Evolutionary conservation across 805 yeast genomes (phyloP).

Genomic region (Lachancea dasiensis): DNA sequence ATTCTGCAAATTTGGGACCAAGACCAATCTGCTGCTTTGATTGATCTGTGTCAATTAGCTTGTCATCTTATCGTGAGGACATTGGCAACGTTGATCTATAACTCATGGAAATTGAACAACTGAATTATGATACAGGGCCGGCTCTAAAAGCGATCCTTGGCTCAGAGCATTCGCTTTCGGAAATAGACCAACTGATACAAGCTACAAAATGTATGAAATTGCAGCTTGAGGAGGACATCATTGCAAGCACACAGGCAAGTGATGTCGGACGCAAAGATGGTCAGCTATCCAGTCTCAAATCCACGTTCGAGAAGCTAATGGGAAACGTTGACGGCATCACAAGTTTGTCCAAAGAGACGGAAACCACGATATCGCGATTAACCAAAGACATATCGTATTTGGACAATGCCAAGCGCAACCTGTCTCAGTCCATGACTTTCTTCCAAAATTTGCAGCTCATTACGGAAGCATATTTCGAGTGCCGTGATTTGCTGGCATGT

Average conservation of each 20-base stretch:
- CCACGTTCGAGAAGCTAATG: conserved; percentile 35
- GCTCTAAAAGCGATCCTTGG: conserved; percentile 49
- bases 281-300: conserved; percentile 18
- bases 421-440: conserved; percentile 79
- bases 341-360: conserved; percentile 52
- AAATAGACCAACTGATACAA: conserved; percentile 44
- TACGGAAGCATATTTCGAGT: conserved; percentile 37
- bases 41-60: no score
- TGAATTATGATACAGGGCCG: conserved; percentile 46
- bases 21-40: no score
- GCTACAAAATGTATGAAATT: conserved; percentile 47
- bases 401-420: conserved; percentile 77
- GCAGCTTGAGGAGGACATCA: conserved; percentile 38
- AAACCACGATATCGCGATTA: conserved; percentile 55
- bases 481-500: conserved; percentile 15
- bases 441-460: conserved; percentile 84
- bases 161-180: conserved; percentile 44
- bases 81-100: background rate
- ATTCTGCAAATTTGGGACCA: no score
- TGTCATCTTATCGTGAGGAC: no score
- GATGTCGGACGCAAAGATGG: no score
- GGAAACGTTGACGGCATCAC: conserved; percentile 60
- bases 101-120: conserved; percentile 29
- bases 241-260: conserved; percentile 30
- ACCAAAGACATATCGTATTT: conserved; percentile 72